Evolutionary conservation across 2,329 filamentous ascomycete genomes (phyloP), one percentile per base, ranked within the genome.

Genomic region (Diatrype stigma): DNA sequence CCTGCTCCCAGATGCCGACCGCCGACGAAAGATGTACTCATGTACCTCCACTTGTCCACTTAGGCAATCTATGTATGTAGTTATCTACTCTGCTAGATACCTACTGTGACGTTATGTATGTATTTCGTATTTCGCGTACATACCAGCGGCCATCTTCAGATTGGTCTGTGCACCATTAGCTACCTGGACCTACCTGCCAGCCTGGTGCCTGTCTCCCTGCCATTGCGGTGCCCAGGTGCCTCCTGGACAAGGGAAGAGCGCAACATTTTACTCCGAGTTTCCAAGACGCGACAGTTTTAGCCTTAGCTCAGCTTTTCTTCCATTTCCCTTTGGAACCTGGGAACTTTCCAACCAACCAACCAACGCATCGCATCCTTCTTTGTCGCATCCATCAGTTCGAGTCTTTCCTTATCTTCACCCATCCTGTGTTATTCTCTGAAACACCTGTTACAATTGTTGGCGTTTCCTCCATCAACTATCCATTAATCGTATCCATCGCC

Each of bases 301-400:
- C 26, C 26, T 30, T 30, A 30, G 26, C 26, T 30, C 44, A 49
- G 49, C 37, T 28, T 42, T 30, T 34, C 44, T 46, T n/a, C 38
- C 48, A 21, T 40, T 30, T n/a, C n/a, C n/a, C n/a, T n/a, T n/a
- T n/a, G n/a, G n/a, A n/a, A n/a, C n/a, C n/a, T n/a, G n/a, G n/a
- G n/a, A n/a, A n/a, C n/a, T n/a, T n/a, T n/a, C 5, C 26, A 30
- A 30, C 26, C 26, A 30, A 30, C 26, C 26, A 30, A 30, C 26
- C 26, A n/a, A n/a, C n/a, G n/a, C n/a, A n/a, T n/a, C 26, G 6
- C 34, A 37, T 37, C 47, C 45, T 40, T 51, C 35, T 53, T 57
- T 57, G 54, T 51, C 54, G 57, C 45, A 48, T 40, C 46, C 42
- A 51, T 51, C 46, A 42, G 30, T 49, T 53, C 55, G 51, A 58